Percentiles rank a stretch among this genome's conserved stretches.
Evolutionary conservation across 805 yeast genomes (phyloP).

Genomic region (Zygosaccharomyces kombuchaensis): DNA sequence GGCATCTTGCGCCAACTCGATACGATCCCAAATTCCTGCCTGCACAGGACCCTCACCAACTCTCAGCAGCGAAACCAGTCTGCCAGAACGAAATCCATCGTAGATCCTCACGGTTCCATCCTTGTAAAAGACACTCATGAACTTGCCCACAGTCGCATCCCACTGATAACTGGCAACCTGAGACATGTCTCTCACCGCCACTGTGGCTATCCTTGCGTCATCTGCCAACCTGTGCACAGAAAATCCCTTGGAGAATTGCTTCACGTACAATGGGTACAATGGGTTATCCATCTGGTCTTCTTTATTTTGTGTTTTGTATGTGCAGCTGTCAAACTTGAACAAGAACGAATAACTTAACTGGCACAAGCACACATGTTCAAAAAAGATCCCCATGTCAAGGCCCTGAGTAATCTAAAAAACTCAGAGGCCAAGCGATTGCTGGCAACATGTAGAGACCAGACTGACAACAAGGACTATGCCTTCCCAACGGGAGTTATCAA

Average conservation of each 20-base stretch:
- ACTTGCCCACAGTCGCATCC: conserved; percentile 27
- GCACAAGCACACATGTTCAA: conserved; percentile 28
- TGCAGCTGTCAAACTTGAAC: neutral
- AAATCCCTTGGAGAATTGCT: conserved; percentile 14
- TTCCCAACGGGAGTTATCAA: conserved; percentile 42
- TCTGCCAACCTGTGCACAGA: conserved; percentile 18
- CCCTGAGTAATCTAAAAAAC: conserved; percentile 72
- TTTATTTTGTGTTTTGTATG: neutral
- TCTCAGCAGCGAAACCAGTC: conserved; percentile 22
- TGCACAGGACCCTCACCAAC: conserved; percentile 11
- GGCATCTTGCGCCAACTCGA: neutral
- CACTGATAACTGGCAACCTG: conserved; percentile 21
- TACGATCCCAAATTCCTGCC: conserved; percentile 22
- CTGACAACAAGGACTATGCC: conserved; percentile 40
- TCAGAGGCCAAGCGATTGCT: conserved; percentile 60
- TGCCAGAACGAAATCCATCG: conserved; percentile 35
- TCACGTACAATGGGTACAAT: conserved; percentile 15
- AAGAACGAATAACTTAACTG: neutral
- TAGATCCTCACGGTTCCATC: conserved; percentile 51
- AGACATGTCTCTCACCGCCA: conserved; percentile 20
- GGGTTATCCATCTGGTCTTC: conserved; percentile 15
- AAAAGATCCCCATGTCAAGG: conserved; percentile 51
- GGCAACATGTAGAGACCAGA: conserved; percentile 38
- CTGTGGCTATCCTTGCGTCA: conserved; percentile 18
- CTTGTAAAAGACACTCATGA: conserved; percentile 43